phyloP scores from a whole-genome alignment of 75 land plant genomes.

The Picea glauca region DNA sequence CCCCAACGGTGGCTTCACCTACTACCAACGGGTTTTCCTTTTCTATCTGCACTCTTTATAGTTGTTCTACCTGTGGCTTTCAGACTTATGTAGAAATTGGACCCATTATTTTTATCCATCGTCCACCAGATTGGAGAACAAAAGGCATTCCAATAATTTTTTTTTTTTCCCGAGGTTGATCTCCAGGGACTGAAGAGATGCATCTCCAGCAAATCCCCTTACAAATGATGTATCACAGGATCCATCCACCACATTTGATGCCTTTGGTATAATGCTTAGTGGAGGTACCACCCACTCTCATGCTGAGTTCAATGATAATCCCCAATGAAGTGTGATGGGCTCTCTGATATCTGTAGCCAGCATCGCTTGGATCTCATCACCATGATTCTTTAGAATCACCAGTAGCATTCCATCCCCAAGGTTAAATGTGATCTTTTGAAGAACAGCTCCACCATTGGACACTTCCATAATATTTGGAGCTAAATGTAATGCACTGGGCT shows the following conservation, averaged over 20 bases:
- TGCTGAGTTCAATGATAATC: slow-evolving; percentile 31
- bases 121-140: slow-evolving; percentile 42
- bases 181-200: slow-evolving; percentile 44
- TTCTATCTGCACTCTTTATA: slow-evolving; percentile 17
- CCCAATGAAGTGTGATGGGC: slow-evolving; percentile 58
- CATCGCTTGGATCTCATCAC: slow-evolving; percentile 18
- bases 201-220: slow-evolving; percentile 21
- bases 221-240: slow-evolving; percentile 46
- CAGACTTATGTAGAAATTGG: slow-evolving; percentile 42
- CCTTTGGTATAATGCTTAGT: slow-evolving; percentile 29
- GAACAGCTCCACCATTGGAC: no score
- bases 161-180: slow-evolving; percentile 27
- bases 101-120: slow-evolving; percentile 69
- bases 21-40: slow-evolving; percentile 7
- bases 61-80: slow-evolving; percentile 25
- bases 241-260: slow-evolving; percentile 33
- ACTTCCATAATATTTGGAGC: no score
- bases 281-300: slow-evolving; percentile 73
- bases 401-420: slow-evolving; percentile 6
- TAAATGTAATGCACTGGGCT: no score
- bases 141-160: slow-evolving; percentile 51
- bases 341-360: slow-evolving; percentile 43
- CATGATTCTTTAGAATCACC: slow-evolving; percentile 16
- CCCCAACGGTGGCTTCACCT: no score
- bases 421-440: no score